phyloP scores from a whole-genome alignment of 2,329 filamentous ascomycete species.

The Aureobasidium sp. region DNA sequence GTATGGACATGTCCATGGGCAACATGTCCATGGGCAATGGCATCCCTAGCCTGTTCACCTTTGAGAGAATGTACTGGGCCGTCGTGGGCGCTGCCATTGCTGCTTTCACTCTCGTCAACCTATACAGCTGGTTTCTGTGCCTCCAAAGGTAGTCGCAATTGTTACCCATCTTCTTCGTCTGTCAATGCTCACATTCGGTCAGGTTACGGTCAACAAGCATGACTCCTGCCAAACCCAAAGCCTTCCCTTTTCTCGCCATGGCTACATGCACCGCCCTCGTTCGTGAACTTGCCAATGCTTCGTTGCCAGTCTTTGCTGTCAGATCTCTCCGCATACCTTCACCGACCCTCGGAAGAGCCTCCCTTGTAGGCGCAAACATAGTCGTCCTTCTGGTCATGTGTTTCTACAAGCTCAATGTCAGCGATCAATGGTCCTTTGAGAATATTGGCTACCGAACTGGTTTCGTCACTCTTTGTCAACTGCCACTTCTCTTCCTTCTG shows the following conservation, averaged over 20 bases:
- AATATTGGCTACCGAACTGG: conserved; percentile 51
- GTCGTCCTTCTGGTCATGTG: conserved; percentile 48
- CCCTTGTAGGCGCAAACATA: conserved; percentile 41
- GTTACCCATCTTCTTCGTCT: conserved; percentile 5
- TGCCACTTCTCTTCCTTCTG: conserved; percentile 51
- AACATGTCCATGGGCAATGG: conserved; percentile 38
- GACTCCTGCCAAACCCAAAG: conserved; percentile 49
- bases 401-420: conserved; percentile 49
- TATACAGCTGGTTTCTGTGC: conserved; percentile 43
- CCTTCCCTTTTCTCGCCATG: conserved; percentile 39
- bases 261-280: conserved; percentile 49
- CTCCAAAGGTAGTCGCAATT: conserved; percentile 39
- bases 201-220: conserved; percentile 41
- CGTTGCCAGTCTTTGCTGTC: conserved; percentile 31
- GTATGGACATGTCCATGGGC: conserved; percentile 34
- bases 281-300: conserved; percentile 47
- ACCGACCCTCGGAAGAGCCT: conserved; percentile 33
- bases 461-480: conserved; percentile 46
- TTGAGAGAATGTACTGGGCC: conserved; percentile 49
- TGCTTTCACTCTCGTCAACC: conserved; percentile 38
- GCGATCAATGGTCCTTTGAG: conserved; percentile 46
- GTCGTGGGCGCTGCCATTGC: conserved; percentile 42
- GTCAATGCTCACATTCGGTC: background rate
- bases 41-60: conserved; percentile 39
- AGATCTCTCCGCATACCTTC: conserved; percentile 32